Evolutionary conservation across 148 eudicot species (phyloP).

Genomic region (Heliamphora exappendiculata): DNA sequence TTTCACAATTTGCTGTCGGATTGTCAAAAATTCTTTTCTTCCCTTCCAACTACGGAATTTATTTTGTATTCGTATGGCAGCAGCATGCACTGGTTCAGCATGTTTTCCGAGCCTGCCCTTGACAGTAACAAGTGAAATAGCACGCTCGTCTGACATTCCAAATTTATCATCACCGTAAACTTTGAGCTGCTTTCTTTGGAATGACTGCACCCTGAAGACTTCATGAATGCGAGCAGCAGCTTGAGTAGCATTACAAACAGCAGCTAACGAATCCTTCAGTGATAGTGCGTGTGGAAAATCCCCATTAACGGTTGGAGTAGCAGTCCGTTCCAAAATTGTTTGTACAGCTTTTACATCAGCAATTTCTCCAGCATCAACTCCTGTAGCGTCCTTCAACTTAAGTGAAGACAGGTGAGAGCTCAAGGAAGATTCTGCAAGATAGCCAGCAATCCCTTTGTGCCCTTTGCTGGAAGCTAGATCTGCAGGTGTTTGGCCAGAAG

Average conservation of each 20-base stretch:
- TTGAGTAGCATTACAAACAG: conserved; percentile 80
- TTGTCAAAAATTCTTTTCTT: conserved; percentile 54
- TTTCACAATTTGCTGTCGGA: conserved; percentile 63
- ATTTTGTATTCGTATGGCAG: conserved; percentile 66
- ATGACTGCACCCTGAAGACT: conserved; percentile 74
- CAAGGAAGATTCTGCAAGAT: conserved; percentile 64
- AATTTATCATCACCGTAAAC: conserved; percentile 30
- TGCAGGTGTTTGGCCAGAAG: conserved; percentile 66
- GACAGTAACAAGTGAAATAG: conserved; percentile 47
- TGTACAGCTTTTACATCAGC: conserved; percentile 32
- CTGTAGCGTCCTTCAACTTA: conserved; percentile 35
- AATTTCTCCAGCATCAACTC: conserved; percentile 19
- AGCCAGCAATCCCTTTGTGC: conserved; percentile 82
- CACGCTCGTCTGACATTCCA: conserved; percentile 48
- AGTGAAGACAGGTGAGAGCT: conserved; percentile 53
- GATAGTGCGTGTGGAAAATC: conserved; percentile 49
- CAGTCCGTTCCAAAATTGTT: conserved; percentile 42
- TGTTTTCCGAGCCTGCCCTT: conserved; percentile 39
- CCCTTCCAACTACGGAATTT: conserved; percentile 75
- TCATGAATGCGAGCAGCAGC: conserved; percentile 88
- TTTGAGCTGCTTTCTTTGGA: conserved; percentile 55
- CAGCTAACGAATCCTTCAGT: conserved; percentile 76
- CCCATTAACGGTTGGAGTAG: conserved; percentile 42
- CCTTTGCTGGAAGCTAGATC: conserved; percentile 68
- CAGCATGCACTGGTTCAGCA: conserved; percentile 54